phyloP scores from a whole-genome alignment of 805 yeast genomes.

The Cyberlindnera maclurae region DNA sequence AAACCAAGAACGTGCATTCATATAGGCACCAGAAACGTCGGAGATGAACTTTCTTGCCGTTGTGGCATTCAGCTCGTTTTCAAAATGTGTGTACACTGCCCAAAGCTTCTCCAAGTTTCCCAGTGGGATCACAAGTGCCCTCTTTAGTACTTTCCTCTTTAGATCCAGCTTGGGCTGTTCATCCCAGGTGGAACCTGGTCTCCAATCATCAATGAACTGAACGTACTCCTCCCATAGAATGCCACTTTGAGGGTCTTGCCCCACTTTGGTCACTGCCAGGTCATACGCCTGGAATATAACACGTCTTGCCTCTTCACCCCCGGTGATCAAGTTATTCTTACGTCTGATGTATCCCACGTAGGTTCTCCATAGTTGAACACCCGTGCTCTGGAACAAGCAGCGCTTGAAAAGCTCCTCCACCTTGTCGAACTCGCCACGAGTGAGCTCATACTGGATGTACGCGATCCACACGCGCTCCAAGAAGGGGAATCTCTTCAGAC shows the following conservation, averaged over 20 bases:
- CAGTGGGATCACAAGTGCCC: slow-evolving; percentile 69
- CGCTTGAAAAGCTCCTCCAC: slow-evolving; percentile 63
- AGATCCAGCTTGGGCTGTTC: slow-evolving; percentile 73
- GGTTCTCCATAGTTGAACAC: slow-evolving; percentile 66
- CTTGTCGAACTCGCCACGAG: slow-evolving; percentile 53
- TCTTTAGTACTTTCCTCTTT: slow-evolving; percentile 65
- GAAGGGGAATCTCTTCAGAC: slow-evolving; percentile 58
- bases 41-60: slow-evolving; percentile 81
- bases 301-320: slow-evolving; percentile 74
- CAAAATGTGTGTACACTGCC: slow-evolving; percentile 79
- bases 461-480: slow-evolving; percentile 69
- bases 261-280: slow-evolving; percentile 70
- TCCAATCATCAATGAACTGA: slow-evolving; percentile 72
- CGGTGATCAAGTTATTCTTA: slow-evolving; percentile 59
- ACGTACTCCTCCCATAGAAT: slow-evolving; percentile 77
- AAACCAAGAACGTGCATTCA: slow-evolving; percentile 76
- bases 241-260: slow-evolving; percentile 67
- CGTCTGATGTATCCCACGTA: slow-evolving; percentile 75
- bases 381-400: slow-evolving; percentile 53
- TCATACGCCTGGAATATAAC: slow-evolving; percentile 77
- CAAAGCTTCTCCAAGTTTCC: slow-evolving; percentile 70
- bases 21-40: slow-evolving; percentile 75
- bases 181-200: slow-evolving; percentile 76
- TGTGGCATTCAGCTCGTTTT: slow-evolving; percentile 62
- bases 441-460: slow-evolving; percentile 59